A percentile compares a stretch with the other conserved stretches of the same genome.
Evolutionary conservation across 371 early-diverging fungal genomes (phyloP).

Genomic region (Circinella minor): DNA sequence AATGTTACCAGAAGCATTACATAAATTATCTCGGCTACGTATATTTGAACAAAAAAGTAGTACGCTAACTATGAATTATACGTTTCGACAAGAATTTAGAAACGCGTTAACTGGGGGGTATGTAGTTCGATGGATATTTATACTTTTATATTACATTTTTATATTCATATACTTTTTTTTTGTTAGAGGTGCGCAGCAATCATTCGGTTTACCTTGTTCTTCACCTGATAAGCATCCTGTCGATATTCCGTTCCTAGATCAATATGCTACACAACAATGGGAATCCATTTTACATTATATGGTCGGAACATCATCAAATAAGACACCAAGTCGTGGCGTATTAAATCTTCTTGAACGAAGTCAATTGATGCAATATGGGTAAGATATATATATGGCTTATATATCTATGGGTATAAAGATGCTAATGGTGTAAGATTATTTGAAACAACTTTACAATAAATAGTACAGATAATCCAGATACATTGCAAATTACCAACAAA

Average conservation of each 20-base stretch:
- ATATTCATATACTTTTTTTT: neutral
- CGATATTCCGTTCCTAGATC: constrained; percentile 73
- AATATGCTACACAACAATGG: constrained; percentile 87
- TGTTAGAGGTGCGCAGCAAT: constrained; percentile 74
- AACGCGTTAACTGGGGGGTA: constrained; percentile 93
- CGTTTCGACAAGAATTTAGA: constrained; percentile 80
- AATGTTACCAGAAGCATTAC: constrained; percentile 63
- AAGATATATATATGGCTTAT: constrained; percentile 8
- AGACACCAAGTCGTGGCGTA: constrained; percentile 76
- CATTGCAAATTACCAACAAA: constrained; percentile 83
- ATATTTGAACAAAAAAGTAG: constrained; percentile 61
- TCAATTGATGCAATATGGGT: constrained; percentile 67
- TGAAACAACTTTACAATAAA: too few relatives aligned
- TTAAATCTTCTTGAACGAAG: constrained; percentile 76
- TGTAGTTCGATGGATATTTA: neutral
- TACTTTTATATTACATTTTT: too few relatives aligned
- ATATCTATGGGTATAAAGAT: neutral
- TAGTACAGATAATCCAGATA: constrained; percentile 12
- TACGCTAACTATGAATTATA: constrained; percentile 59
- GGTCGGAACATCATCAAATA: constrained; percentile 85
- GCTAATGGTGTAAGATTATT: too few relatives aligned
- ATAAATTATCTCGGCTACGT: constrained; percentile 69
- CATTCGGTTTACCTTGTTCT: constrained; percentile 80
- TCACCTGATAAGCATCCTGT: constrained; percentile 73
- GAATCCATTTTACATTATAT: constrained; percentile 93